Evolutionary conservation across 129 eudicot genomes (phyloP).

Genomic region (Helianthus tuberosus): DNA sequence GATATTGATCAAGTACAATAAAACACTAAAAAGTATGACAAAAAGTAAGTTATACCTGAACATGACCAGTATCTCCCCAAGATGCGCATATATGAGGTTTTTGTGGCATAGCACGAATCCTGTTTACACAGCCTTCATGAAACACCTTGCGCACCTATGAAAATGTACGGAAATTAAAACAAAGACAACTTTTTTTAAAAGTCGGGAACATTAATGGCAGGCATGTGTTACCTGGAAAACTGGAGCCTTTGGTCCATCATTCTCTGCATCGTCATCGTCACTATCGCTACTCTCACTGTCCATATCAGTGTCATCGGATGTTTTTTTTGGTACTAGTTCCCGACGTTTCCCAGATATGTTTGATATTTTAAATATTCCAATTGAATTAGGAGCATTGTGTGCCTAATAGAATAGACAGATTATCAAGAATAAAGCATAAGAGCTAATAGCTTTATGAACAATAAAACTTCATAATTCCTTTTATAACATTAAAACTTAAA

Average conservation of each 20-base stretch:
- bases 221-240: slow-evolving; percentile 61
- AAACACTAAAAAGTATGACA: neutral
- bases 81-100: slow-evolving; percentile 91
- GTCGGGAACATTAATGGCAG: neutral
- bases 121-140: slow-evolving; percentile 89
- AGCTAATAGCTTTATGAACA: neutral
- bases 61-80: slow-evolving; percentile 89
- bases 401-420: slow-evolving; percentile 47
- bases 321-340: slow-evolving; percentile 63
- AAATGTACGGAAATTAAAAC: slow-evolving; percentile 13
- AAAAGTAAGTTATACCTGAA: slow-evolving; percentile 56
- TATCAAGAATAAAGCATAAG: neutral
- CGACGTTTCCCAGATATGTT: slow-evolving; percentile 87
- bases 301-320: slow-evolving; percentile 61
- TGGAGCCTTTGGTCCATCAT: slow-evolving; percentile 64
- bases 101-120: slow-evolving; percentile 97
- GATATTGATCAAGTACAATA: neutral
- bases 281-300: slow-evolving; percentile 77
- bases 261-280: slow-evolving; percentile 61
- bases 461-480: neutral
- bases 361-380: slow-evolving; percentile 83
- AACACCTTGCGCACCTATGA: slow-evolving; percentile 79
- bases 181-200: neutral
- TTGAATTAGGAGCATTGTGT: slow-evolving; percentile 69
- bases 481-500: neutral